Base-by-base conservation (phyloP, 129 eudicot species). In the Arctium minus region DNA sequence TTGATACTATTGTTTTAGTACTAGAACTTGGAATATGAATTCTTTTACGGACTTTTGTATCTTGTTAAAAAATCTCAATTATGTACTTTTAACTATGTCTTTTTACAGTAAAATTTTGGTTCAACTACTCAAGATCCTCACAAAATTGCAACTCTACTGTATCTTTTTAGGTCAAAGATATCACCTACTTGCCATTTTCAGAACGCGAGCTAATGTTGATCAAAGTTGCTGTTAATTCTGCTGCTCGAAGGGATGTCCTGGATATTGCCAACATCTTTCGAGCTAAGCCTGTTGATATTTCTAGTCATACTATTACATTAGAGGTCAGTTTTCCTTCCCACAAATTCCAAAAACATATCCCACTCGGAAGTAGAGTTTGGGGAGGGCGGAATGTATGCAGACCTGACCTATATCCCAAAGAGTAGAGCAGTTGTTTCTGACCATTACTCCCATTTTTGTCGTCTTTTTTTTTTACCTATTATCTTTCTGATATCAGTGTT, bases 201-300 rank as follows among this genome's bases (percentile, higher is more conserved):
- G 98, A 95, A 89, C 87, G 97, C 22, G 98, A 95, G 85, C 81
- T 95, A 50, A 91, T 92, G 98, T 77, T 95, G 80, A 92, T 95
- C 10, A 95, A 96, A 85, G 88, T 96, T 73, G 98, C 98, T 80
- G 98, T 81, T 15, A 88, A 85, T 70, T 48, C 96, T 85, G 76
- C 87, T 80, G 98, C 97, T 77, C 84, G 97, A 35, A 90, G 97
- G 74, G 94, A 90, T 88, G 98, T 96, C 53, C 91, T 96, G 56
- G 99, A 96, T 82, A 92, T 96, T 83, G 98, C 99, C 38, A 80
- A 85, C 81, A 96, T 96, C 82, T 96, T 96, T 83, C 90, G 98
- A 22, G 98, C 98, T 48, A 96, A 96, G 72, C 92, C 98, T 69
- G 98, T 96, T 80, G 98, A 96, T 89, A 97, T 93, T 69, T 96